phyloP scores from a whole-genome alignment of 2,329 filamentous ascomycete genomes.

The Ophiostoma himal-ulmi region DNA sequence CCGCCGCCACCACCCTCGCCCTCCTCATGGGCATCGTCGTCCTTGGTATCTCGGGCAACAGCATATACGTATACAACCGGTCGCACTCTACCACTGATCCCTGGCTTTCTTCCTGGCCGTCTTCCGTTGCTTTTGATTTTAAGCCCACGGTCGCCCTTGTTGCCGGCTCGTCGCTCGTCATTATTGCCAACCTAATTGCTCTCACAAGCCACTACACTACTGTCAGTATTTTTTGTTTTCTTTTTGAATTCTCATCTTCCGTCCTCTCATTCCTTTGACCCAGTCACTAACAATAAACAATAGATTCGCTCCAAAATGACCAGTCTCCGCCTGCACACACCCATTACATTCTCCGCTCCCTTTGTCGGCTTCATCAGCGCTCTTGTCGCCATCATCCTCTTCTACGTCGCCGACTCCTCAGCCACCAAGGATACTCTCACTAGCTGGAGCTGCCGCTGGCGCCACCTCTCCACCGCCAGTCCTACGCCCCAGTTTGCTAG shows the following conservation, averaged over 20 bases:
- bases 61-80: constrained; percentile 49
- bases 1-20: constrained; percentile 46
- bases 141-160: constrained; percentile 52
- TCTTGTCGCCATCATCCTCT: constrained; percentile 50
- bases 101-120: constrained; percentile 52
- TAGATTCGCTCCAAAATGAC: constrained; percentile 36
- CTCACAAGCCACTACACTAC: constrained; percentile 45
- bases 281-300: constrained; percentile 24
- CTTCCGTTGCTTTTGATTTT: constrained; percentile 45
- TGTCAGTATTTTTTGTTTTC: constrained; percentile 35
- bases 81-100: constrained; percentile 41
- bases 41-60: constrained; percentile 50
- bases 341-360: constrained; percentile 38
- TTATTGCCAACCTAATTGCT: constrained; percentile 44
- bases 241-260: background rate
- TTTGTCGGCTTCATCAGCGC: constrained; percentile 42
- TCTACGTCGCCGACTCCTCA: constrained; percentile 52
- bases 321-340: constrained; percentile 35
- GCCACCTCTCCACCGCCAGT: constrained; percentile 43
- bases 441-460: constrained; percentile 60
- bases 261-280: background rate
- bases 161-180: constrained; percentile 45
- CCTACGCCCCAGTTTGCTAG: constrained; percentile 50
- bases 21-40: constrained; percentile 48
- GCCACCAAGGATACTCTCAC: constrained; percentile 49